Evolutionary conservation across 208 protist genomes (phyloP), one percentile per base, ranked within the genome.

Genomic region (Phytomonas francai): DNA sequence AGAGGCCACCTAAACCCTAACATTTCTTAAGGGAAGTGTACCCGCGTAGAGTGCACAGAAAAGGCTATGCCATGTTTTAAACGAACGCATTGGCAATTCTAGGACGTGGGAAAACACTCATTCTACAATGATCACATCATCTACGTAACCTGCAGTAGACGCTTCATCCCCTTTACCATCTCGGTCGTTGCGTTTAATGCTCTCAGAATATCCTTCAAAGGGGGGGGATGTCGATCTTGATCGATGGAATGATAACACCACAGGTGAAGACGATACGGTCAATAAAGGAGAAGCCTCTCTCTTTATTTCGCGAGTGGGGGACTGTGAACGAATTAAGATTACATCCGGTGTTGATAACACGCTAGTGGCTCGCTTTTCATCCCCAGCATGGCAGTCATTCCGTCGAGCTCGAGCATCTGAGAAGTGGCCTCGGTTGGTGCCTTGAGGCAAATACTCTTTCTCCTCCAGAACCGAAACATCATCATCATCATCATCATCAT

Each of bases 91-190:
- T 19, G 39, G 7, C 39, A 49, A 3, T 49, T 49, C 16, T 9
- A 12, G 14, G 39, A 12, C 4, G 39, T 1, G 2, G 14, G 7
- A 49, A 49, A 3, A 3, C 7, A 19, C 12, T 72, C 54, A 75
- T 36, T 79, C 78, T 5, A 83, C 69, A 45, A 79, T 63, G 33
- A 72, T 31, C 0, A 79, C 71, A 25, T 72, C 63, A 36, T 74
- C 73, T 9, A 72, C 68, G 8, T 67, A 58, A 59, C 65, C 56
- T 39, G 34, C n/a, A 11, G 65, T 34, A 30, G 31, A 66, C 1
- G 19, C 29, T 16, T 65, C 49, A 14, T 25, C 54, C 30, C 54
- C 66, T 0, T 69, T 60, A n/a, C 65, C 31, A 28, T 32, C 28
- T 7, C 54, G 30, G 39, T 65, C 59, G 31, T 60, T 34, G 6